These are phyloP conservation scores for Gossypium gossypioides DNA, from an alignment of 441 rosid genomes.

Conservation along the genomic window DNA sequence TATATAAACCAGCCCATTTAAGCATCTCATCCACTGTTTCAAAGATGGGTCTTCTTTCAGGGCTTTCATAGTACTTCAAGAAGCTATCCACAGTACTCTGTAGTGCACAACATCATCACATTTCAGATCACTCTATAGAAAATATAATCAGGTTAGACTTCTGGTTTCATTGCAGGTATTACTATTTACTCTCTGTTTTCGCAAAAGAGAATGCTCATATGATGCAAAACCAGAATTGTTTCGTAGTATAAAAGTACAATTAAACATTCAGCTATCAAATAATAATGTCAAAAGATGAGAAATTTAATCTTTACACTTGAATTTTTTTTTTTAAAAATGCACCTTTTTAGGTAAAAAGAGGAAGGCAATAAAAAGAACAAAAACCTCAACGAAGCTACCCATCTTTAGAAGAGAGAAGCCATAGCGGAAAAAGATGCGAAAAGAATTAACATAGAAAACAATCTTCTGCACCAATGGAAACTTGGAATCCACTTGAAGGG, in stretches of 20 bases:
- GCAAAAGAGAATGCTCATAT: background rate
- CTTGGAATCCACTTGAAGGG: conserved; percentile 28
- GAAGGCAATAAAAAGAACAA: background rate
- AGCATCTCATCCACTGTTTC: conserved; percentile 78
- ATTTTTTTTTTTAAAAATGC: too few species aligned
- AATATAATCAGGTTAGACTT: background rate
- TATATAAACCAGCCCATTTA: conserved; percentile 65
- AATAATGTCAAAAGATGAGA: background rate
- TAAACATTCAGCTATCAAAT: background rate
- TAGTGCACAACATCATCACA: conserved; percentile 24
- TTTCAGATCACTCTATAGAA: background rate
- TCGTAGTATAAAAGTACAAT: background rate
- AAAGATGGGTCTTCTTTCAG: conserved; percentile 57
- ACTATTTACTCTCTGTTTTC: background rate
- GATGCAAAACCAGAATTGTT: background rate
- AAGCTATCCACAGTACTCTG: conserved; percentile 50
- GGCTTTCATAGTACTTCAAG: conserved; percentile 59
- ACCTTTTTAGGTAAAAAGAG: background rate
- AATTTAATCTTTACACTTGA: too few species aligned
- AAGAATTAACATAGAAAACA: conserved; percentile 45
- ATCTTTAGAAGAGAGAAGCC: conserved; percentile 67
- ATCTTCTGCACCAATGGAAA: conserved; percentile 44
- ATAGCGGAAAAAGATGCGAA: conserved; percentile 49
- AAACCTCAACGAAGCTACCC: conserved; percentile 61
- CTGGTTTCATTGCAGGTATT: background rate